These are phyloP conservation scores for Macadamia integrifolia DNA, from an alignment of 164 flowering plant genomes.

Conservation along the genomic window DNA sequence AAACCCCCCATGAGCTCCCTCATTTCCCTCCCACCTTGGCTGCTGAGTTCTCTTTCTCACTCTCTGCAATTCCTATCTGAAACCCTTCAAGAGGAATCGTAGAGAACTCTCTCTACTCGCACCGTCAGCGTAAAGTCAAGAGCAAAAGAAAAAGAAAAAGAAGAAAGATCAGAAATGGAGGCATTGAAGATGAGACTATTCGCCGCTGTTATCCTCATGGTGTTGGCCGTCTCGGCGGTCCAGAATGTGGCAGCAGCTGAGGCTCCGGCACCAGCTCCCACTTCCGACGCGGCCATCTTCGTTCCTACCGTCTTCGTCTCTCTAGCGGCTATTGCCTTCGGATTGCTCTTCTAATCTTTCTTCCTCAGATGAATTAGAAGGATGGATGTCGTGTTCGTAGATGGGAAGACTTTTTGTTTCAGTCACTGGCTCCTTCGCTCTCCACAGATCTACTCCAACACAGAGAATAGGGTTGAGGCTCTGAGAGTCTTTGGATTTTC, in stretches of 20 bases:
- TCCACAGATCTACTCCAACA: too few species aligned
- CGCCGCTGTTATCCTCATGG: constrained; percentile 19
- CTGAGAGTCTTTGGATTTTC: too few species aligned
- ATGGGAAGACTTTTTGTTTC: too few species aligned
- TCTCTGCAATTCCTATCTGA: neutral
- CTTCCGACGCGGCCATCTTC: constrained; percentile 19
- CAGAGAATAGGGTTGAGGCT: too few species aligned
- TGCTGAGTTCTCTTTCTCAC: neutral
- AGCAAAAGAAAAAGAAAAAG: too few species aligned
- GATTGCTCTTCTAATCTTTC: constrained; percentile 5
- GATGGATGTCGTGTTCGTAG: too few species aligned
- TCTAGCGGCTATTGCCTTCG: constrained; percentile 12
- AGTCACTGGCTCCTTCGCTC: too few species aligned
- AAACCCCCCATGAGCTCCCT: neutral
- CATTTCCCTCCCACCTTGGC: neutral
- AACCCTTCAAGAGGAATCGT: neutral
- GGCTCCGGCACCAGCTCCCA: constrained; percentile 25
- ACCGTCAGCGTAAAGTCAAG: neutral
- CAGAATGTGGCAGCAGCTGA: constrained; percentile 22
- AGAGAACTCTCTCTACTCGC: neutral
- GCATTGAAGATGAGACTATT: constrained; percentile 30
- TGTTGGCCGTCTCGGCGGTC: constrained; percentile 31
- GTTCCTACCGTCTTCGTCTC: constrained; percentile 18
- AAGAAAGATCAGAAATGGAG: constrained; percentile 22
- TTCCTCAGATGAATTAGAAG: too few species aligned